Conservation (phyloP, 305 asterid genomes). For the Ilex paraguariensis region DNA sequence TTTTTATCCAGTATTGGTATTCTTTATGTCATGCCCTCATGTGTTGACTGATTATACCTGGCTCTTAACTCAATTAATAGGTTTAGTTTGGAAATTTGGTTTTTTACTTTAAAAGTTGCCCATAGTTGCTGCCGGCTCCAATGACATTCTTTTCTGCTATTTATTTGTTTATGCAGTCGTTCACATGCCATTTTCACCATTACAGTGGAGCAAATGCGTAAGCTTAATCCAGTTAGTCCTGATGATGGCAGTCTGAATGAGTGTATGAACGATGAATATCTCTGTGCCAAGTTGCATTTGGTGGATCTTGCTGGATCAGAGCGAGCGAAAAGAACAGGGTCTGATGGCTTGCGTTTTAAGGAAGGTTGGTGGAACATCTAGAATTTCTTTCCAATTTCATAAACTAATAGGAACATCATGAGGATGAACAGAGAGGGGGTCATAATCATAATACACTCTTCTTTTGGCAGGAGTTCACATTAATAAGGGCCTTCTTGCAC, state of each 20-base stretch:
- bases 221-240: conserved; percentile 40
- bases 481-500: conserved; percentile 97
- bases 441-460: conserved; percentile 6
- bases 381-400: background rate
- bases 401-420: too few species aligned
- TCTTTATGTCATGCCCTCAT: too few species aligned
- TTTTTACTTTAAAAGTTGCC: background rate
- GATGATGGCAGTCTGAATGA: conserved; percentile 49
- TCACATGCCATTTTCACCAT: conserved; percentile 98
- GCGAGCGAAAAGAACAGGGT: conserved; percentile 98
- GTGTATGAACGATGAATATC: conserved; percentile 82
- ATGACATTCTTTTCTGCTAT: background rate
- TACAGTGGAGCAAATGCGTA: conserved; percentile 90
- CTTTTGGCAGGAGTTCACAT: conserved; percentile 84
- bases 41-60: too few species aligned
- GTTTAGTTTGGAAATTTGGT: too few species aligned
- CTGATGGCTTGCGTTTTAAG: conserved; percentile 97
- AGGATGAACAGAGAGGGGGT: too few species aligned
- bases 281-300: conserved; percentile 97
- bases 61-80: too few species aligned
- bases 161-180: conserved; percentile 48
- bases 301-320: conserved; percentile 99
- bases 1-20: too few species aligned
- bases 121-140: background rate
- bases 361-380: conserved; percentile 53